Evolutionary conservation across 768 basidiomycete species (phyloP).

Genomic region (Pleurotus ostreatus): DNA sequence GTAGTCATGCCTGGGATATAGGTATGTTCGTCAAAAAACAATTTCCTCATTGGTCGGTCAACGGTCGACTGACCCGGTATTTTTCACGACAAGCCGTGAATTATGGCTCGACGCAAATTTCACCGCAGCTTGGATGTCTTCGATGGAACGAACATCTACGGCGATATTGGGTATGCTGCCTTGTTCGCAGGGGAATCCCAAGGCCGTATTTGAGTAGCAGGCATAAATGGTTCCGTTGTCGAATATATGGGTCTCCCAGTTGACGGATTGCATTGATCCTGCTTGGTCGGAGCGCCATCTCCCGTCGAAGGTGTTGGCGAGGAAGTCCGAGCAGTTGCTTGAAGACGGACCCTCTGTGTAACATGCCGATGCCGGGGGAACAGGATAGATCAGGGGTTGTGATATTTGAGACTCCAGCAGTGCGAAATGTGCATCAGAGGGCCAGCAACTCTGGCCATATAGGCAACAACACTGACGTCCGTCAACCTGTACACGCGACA

Average conservation of each 20-base stretch:
- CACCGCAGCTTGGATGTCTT: conserved; percentile 34
- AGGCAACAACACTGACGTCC: conserved; percentile 31
- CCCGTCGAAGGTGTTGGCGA: conserved; percentile 23
- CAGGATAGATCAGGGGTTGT: conserved; percentile 37
- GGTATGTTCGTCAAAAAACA: not conserved
- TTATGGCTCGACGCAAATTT: conserved; percentile 25
- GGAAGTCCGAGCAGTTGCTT: conserved; percentile 33
- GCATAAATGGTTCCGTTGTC: conserved; percentile 43
- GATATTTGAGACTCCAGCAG: conserved; percentile 32
- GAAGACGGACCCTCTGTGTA: conserved; percentile 32
- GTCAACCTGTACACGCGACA: not conserved
- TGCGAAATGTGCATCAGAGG: conserved; percentile 27
- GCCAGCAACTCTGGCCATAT: conserved; percentile 40
- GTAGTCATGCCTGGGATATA: conserved; percentile 27
- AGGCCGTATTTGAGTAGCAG: conserved; percentile 45
- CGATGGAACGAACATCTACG: conserved; percentile 32
- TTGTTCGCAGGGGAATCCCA: conserved; percentile 37
- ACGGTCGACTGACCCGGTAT: conserved; percentile 11
- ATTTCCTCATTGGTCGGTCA: not conserved
- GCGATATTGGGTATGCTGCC: conserved; percentile 38
- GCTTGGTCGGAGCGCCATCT: conserved; percentile 37
- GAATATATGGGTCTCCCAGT: conserved; percentile 29
- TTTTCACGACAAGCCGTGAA: conserved; percentile 23
- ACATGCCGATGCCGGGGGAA: conserved; percentile 36
- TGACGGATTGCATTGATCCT: conserved; percentile 33